Evolutionary conservation across 2,329 filamentous ascomycete species (phyloP).

Genomic region (Botryotinia calthae): DNA sequence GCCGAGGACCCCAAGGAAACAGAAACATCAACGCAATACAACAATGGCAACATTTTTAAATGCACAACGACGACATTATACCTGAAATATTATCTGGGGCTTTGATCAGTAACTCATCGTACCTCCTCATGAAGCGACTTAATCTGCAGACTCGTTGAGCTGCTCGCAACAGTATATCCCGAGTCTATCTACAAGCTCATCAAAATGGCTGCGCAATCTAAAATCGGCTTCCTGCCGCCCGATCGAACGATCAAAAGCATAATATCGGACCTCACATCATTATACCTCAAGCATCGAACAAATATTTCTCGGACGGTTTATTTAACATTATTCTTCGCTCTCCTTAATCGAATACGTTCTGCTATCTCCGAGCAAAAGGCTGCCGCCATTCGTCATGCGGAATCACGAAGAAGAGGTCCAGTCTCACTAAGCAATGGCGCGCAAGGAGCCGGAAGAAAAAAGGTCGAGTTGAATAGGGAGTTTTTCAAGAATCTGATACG

Average conservation of each 20-base stretch:
- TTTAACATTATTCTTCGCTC: constrained; percentile 74
- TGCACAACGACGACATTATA: constrained; percentile 6
- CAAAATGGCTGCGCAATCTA: constrained; percentile 72
- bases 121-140: constrained; percentile 13
- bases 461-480: constrained; percentile 89
- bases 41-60: constrained; percentile 8
- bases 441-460: constrained; percentile 56
- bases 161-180: constrained; percentile 11
- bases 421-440: constrained; percentile 43
- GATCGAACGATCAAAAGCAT: constrained; percentile 64
- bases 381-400: constrained; percentile 66
- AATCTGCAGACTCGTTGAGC: constrained; percentile 13
- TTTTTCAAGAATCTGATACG: constrained; percentile 67
- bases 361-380: constrained; percentile 92
- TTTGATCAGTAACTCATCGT: background rate
- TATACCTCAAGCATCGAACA: constrained; percentile 78
- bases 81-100: background rate
- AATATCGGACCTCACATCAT: constrained; percentile 62
- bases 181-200: constrained; percentile 6
- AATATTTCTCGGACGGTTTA: constrained; percentile 82
- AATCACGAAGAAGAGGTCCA: constrained; percentile 52
- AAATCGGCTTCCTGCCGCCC: constrained; percentile 65
- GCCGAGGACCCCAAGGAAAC: constrained; percentile 9
- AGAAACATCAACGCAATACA: background rate
- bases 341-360: constrained; percentile 84